phyloP scores from a whole-genome alignment of 345 rosid genomes.

The Noccaea caerulescens region DNA sequence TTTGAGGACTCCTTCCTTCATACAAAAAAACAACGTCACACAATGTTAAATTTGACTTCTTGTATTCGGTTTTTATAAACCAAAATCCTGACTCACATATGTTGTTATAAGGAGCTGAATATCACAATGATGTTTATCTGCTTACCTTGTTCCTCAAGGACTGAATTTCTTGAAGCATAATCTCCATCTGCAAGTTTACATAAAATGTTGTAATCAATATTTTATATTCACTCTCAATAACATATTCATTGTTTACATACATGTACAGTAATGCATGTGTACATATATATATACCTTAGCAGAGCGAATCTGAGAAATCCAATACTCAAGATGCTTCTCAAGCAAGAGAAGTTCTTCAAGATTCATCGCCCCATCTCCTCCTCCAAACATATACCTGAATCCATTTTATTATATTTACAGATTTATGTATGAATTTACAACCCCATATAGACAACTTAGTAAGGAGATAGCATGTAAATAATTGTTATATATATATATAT shows the following conservation, averaged over 20 bases:
- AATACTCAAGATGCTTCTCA: conserved; percentile 85
- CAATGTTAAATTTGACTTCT: conserved; percentile 13
- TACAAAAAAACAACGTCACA: neutral
- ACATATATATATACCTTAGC: conserved; percentile 59
- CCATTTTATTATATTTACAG: conserved; percentile 5
- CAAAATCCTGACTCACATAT: conserved; percentile 11
- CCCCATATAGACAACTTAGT: neutral
- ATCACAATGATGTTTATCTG: conserved; percentile 5
- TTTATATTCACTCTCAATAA: neutral
- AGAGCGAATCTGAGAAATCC: conserved; percentile 83
- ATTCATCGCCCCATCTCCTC: conserved; percentile 67
- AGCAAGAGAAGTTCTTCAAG: conserved; percentile 71
- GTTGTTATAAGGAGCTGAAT: neutral
- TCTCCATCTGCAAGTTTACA: conserved; percentile 62
- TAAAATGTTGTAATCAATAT: conserved; percentile 1
- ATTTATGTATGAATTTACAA: neutral
- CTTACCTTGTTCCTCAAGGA: conserved; percentile 73
- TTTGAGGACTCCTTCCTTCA: conserved; percentile 74
- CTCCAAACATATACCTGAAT: conserved; percentile 79
- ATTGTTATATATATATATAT: neutral
- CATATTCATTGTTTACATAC: conserved; percentile 3
- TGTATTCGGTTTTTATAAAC: conserved; percentile 12
- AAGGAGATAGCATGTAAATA: neutral
- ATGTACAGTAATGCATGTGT: neutral
- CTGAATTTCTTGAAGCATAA: conserved; percentile 81